These are phyloP conservation scores for Isabelozyma heimii DNA, from an alignment of 805 yeast species.

Conservation along the genomic window DNA sequence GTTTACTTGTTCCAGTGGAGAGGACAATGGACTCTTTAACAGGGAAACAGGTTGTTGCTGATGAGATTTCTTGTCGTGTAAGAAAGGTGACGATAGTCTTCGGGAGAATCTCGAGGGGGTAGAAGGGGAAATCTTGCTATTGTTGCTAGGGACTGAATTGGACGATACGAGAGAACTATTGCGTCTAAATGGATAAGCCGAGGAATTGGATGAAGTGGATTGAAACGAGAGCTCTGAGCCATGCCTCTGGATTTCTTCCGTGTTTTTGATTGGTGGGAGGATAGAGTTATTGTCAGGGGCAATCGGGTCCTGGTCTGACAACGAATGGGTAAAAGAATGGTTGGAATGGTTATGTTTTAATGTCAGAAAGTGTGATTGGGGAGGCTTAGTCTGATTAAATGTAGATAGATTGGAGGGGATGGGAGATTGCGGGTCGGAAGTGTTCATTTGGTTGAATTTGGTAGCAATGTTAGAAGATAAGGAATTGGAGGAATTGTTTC, in stretches of 20 bases:
- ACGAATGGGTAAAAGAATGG: background rate
- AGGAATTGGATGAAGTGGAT: background rate
- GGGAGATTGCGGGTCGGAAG: background rate
- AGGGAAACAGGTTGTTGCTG: background rate
- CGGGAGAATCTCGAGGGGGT: slow-evolving; percentile 9
- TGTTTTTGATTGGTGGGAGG: background rate
- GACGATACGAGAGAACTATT: slow-evolving; percentile 17
- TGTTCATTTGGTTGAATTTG: slow-evolving; percentile 1
- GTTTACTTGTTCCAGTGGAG: background rate
- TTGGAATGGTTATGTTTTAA: background rate
- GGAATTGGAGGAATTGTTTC: slow-evolving; percentile 6
- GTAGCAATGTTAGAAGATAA: slow-evolving; percentile 10
- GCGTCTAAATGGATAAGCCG: slow-evolving; percentile 7
- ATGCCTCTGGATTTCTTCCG: background rate
- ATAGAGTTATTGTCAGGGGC: background rate
- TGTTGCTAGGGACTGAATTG: slow-evolving; percentile 5
- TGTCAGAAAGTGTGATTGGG: background rate
- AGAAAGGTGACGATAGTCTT: slow-evolving; percentile 5
- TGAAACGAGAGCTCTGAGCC: background rate
- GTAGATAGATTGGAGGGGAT: background rate
- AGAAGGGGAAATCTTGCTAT: slow-evolving; percentile 1
- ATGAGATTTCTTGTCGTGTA: background rate
- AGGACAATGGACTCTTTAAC: background rate
- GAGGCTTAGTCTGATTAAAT: background rate
- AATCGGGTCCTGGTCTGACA: background rate